Evolutionary conservation across 495 filamentous ascomycete species (phyloP), one percentile per base, ranked within the genome.

Genomic region (Lophiostoma macrostomum): DNA sequence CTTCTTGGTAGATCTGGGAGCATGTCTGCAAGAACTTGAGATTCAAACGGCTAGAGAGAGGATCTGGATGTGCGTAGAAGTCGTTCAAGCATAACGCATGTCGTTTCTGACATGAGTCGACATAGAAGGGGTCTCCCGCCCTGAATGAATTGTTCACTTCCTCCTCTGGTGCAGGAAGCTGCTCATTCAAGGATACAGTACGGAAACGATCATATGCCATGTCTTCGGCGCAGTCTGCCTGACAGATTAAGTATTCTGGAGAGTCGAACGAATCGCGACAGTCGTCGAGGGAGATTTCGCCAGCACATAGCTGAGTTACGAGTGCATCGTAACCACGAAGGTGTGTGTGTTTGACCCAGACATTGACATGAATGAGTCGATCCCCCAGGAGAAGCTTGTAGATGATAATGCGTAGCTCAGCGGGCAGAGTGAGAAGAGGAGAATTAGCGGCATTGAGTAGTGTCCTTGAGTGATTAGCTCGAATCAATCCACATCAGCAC

Each of bases 371-470:
- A 27, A 56, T 46, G 25, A 38, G 32, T 8, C 43, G 16, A 12
- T n/a, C 37, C n/a, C 27, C 46, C 20, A 58, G 16, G n/a, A 49
- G 20, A 14, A 43, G 22, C 20, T 43, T 31, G 34, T 49, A 58
- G 37, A 58, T 45, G 1, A n/a, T 14, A 24, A 45, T 51, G 16
- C 54, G 23, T 7, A 58, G 46, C 20, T 58, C 46, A 3, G 54
- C 54, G 12, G 54, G 54, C 28, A 58, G 46, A 23, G 13, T 29
- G 28, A 58, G 23, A 1, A 58, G 20, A 19, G 45, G 37, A 6
- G 54, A 45, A 32, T 35, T 20, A 24, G 14, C 16, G 14, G 45
- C 18, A 19, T 45, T 31, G 42, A 34, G 27, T 2, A 24, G 19
- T 14, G 30, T 37, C 11, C 45, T 35, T 11, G 18, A 6, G 4